Percentiles rank a stretch among this genome's conserved stretches.
Conservation (phyloP, 495 filamentous ascomycete species). For the Tuber melanosporum region DNA sequence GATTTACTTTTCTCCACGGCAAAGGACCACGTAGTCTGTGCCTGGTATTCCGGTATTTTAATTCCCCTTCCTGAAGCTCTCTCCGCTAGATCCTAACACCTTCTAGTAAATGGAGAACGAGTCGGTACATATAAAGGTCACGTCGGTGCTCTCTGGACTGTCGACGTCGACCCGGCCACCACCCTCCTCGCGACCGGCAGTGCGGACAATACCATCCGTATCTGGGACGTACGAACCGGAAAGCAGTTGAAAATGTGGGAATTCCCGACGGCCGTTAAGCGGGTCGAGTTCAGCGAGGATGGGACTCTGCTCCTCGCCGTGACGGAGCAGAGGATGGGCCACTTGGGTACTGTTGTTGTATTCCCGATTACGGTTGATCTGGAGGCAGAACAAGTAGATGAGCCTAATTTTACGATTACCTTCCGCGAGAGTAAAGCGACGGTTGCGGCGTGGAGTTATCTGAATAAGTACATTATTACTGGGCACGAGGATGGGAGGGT, state of each 20-base stretch:
- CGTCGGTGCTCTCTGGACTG: conserved; percentile 95
- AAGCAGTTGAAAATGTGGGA: conserved; percentile 94
- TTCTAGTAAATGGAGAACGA: conserved; percentile 75
- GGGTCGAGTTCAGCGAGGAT: conserved; percentile 92
- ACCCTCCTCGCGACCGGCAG: conserved; percentile 89
- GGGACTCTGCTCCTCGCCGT: conserved; percentile 81
- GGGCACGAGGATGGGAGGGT: conserved; percentile 94
- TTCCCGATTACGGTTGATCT: conserved; percentile 75
- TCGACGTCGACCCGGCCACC: conserved; percentile 92
- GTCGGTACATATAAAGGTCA: conserved; percentile 94
- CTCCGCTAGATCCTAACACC: not conserved
- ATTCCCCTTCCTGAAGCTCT: not conserved
- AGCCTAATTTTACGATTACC: conserved; percentile 74
- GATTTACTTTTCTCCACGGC: conserved; percentile 95
- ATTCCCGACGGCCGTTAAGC: conserved; percentile 89
- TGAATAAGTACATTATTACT: conserved; percentile 89
- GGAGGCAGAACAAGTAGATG: conserved; percentile 72
- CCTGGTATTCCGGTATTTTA: conserved; percentile 61
- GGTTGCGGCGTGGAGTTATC: conserved; percentile 90
- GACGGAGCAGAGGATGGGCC: conserved; percentile 96
- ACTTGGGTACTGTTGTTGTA: conserved; percentile 85
- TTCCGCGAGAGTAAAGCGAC: conserved; percentile 93
- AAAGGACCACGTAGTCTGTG: conserved; percentile 95
- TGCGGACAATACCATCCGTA: conserved; percentile 93
- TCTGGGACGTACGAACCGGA: conserved; percentile 95